Conservation (phyloP, 2,329 filamentous ascomycete genomes). For the Penicillium sp. region DNA sequence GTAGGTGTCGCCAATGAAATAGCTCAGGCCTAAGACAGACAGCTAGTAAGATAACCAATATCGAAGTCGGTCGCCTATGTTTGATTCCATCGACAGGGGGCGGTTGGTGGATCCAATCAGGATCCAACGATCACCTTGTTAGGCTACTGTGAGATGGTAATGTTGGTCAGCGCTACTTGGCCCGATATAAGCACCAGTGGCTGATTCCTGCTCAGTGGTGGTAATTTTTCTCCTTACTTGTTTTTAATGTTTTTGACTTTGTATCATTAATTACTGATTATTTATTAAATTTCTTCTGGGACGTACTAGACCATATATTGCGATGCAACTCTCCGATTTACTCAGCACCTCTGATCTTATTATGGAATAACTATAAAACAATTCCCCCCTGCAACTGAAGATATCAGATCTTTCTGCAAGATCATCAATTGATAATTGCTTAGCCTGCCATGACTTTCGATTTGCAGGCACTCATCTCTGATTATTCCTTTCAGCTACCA, state of each 20-base stretch:
- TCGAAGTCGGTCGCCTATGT: background rate
- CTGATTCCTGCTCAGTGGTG: background rate
- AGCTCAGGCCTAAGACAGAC: background rate
- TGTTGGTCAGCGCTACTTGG: background rate
- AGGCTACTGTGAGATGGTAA: background rate
- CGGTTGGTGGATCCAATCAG: background rate
- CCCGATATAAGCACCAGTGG: background rate
- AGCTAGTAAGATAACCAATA: background rate
- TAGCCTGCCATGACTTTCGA: background rate
- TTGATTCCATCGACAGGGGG: background rate
- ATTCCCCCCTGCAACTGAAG: background rate
- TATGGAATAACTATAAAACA: background rate
- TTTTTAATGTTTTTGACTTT: background rate
- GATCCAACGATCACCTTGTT: background rate
- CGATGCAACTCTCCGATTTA: no score
- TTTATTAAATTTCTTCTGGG: background rate
- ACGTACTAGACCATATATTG: no score
- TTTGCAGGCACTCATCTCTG: background rate
- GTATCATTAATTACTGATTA: background rate
- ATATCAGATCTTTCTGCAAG: background rate
- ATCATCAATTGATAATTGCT: background rate
- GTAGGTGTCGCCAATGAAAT: background rate
- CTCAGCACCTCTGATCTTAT: no score
- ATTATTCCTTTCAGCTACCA: background rate
- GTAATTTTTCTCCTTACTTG: background rate